Evolutionary conservation across 257 asterid species (phyloP).

Genomic region (Solanum ossicruentum): DNA sequence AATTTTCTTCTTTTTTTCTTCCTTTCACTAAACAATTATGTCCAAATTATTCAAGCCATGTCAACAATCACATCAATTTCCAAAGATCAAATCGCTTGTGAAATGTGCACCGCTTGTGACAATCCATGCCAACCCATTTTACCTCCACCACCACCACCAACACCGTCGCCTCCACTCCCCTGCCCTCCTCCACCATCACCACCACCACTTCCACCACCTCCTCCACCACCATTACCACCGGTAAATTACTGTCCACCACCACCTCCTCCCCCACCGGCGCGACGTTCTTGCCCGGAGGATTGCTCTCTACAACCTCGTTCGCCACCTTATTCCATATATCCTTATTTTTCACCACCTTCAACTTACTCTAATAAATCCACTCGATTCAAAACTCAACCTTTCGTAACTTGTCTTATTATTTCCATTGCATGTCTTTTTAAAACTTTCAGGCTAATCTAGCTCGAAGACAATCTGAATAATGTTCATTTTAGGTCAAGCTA

Average conservation of each 20-base stretch:
- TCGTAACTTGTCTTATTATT: not conserved
- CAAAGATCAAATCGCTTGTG: conserved; percentile 49
- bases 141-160: conserved; percentile 46
- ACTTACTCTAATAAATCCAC: conserved; percentile 14
- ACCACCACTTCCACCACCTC: not conserved
- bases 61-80: conserved; percentile 30
- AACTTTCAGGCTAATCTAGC: not conserved
- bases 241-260: conserved; percentile 27
- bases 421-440: not conserved
- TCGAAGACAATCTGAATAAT: not conserved
- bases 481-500: not conserved
- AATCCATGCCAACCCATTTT: conserved; percentile 61
- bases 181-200: not conserved
- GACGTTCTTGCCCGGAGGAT: conserved; percentile 17
- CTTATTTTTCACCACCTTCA: conserved; percentile 9
- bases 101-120: conserved; percentile 54
- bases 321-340: conserved; percentile 15
- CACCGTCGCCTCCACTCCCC: not conserved
- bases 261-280: conserved; percentile 26
- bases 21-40: not conserved
- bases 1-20: conserved; percentile 7
- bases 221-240: conserved; percentile 3
- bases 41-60: conserved; percentile 13
- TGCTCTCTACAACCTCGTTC: conserved; percentile 44
- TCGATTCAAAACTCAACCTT: conserved; percentile 1